phyloP scores from a whole-genome alignment of 495 filamentous ascomycete genomes.

The Penicillium silybi region DNA sequence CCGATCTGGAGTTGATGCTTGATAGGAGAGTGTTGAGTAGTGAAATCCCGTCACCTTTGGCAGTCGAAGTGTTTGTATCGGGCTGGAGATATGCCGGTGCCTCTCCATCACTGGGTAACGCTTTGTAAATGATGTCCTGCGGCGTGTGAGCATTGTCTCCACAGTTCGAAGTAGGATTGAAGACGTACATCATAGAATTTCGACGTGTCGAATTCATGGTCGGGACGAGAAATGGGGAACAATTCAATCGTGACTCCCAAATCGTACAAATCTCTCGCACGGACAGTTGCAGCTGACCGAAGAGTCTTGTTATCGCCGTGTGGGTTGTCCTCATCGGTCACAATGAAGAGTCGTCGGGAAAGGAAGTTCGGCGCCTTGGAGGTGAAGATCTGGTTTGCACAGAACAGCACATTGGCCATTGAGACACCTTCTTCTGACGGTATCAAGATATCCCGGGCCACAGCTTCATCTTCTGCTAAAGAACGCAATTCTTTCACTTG shows the following conservation, averaged over 20 bases:
- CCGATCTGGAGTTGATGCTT: slow-evolving; percentile 86
- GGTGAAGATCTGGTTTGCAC: slow-evolving; percentile 94
- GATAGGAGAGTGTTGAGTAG: slow-evolving; percentile 79
- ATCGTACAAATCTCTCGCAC: slow-evolving; percentile 94
- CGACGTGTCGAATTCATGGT: slow-evolving; percentile 72
- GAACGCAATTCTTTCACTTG: slow-evolving; percentile 77
- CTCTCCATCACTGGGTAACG: slow-evolving; percentile 60
- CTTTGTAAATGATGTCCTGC: slow-evolving; percentile 77
- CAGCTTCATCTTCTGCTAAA: slow-evolving; percentile 71
- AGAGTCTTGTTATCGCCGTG: slow-evolving; percentile 66
- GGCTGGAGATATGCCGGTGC: slow-evolving; percentile 52
- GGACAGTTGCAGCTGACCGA: slow-evolving; percentile 71
- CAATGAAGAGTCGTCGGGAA: slow-evolving; percentile 86
- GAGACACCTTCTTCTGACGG: slow-evolving; percentile 65
- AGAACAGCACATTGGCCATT: slow-evolving; percentile 91
- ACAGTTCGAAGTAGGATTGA: background rate
- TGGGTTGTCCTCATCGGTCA: slow-evolving; percentile 92
- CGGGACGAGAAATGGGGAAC: slow-evolving; percentile 78
- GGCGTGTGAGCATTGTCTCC: background rate
- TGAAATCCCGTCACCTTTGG: slow-evolving; percentile 68
- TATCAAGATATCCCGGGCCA: slow-evolving; percentile 56
- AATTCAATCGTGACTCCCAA: slow-evolving; percentile 89
- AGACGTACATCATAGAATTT: slow-evolving; percentile 85
- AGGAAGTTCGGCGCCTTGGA: slow-evolving; percentile 92
- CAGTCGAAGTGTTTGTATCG: slow-evolving; percentile 45